Evolutionary conservation across 2,329 filamentous ascomycete genomes (phyloP), one percentile per base, ranked within the genome.

Genomic region (Alternaria triticina): DNA sequence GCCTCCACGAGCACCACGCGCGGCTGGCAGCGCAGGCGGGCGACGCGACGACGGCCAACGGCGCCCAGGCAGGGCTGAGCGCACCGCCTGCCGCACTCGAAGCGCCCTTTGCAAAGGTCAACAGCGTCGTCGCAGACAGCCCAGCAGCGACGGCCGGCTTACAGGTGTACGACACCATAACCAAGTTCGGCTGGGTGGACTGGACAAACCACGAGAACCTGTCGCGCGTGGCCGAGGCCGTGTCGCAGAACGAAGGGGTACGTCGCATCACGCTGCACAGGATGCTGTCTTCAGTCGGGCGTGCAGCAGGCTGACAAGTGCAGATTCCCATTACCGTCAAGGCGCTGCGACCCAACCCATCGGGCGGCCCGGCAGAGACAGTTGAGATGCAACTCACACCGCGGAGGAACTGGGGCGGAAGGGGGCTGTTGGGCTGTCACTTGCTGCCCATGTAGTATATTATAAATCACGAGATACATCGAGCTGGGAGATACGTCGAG

Each of bases 1-100:
- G 90, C 50, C 86, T 99, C n/a, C 93, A 98, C 77, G 90, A 91
- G 69, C 91, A 96, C 77, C 97, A 98, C 78, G 94, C 93, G n/a
- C 88, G 83, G 65, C 79, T 92, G 10, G 71, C 74, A 46, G 85
- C 88, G 65, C 82, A 83, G 51, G 70, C 72, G 30, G 70, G 71
- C 54, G 69, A 86, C 57, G 80, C 83, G 51, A 76, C 73, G 54
- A 61, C 72, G 45, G 59, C 65, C 36, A 61, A 45, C 12, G 61
- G 70, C 33, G 60, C 68, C 17, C 66, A 69, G n/a, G 59, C 72
- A 45, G 73, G 70, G 17, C 65, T 68, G 47, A 73, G 70, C 59
- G 64, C 71, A 64, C 61, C 69, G 49, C 63, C 77, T 45, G 63
- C 74, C n/a, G 68, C 81, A 9, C 71, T 87, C 20, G 86, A 88